Evolutionary conservation across 345 rosid species (phyloP), one percentile per base, ranked within the genome.

Genomic region (Punica granatum): DNA sequence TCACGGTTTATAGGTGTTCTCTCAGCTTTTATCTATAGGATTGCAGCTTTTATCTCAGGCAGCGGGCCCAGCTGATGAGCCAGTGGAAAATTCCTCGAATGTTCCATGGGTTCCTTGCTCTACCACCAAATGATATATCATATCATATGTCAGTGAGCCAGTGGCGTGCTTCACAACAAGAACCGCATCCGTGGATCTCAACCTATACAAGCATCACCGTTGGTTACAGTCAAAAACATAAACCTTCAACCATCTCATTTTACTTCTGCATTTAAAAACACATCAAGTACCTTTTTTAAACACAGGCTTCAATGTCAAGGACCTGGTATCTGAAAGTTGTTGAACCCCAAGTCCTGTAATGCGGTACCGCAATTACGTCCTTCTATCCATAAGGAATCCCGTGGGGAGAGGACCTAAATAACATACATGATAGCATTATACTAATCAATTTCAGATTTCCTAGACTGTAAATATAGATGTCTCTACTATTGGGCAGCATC

Each of bases 81-180:
- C 96, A 0, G 98, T 92, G 35, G 92, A 72, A 71, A 92, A 92
- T 66, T 92, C 96, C 78, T 86, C 91, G 12, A n/a, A 92, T 88
- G 71, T 90, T 92, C 96, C 98, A 92, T 15, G 98, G 98, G 69
- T 92, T 92, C 67, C 90, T 88, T 5, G 96, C 88, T 79, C 90
- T 79, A 48, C 95, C 96, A 5, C 88, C 92, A 60, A 86, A 90
- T 96, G 95, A 90, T 63, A 92, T 88, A 68, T 92, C 98, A 79
- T n/a, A n/a, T 90, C 96, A 72, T 83, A 90, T 51, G 92, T 95
- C 63, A 92, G 67, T 44, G 98, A 90, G 56, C 96, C 96, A 2
- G 90, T 28, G 63, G 79, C 92, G 36, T 90, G 92, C 79, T 92
- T 92, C 42, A 87, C 98, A 74, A 90, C 96, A 73, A 90, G 90